phyloP scores from a whole-genome alignment of 305 asterid species.

The Petunia hybrid region DNA sequence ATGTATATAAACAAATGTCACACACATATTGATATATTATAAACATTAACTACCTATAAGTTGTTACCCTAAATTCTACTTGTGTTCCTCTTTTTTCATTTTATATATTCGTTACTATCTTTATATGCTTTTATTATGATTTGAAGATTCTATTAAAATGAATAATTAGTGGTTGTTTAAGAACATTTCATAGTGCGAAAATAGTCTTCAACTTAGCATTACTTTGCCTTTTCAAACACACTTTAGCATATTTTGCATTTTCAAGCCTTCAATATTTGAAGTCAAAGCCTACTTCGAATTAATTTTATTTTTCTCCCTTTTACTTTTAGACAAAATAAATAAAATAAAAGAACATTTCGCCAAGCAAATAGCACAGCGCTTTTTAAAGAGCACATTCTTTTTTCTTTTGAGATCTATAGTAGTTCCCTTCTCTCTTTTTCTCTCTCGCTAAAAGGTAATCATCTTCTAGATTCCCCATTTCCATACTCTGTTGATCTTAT shows the following conservation, averaged over 20 bases:
- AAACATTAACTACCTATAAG: no score
- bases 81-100: neutral
- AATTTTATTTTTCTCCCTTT: neutral
- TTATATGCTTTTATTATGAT: neutral
- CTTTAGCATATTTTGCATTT: no score
- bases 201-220: neutral
- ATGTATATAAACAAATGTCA: no score
- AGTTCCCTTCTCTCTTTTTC: neutral
- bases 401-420: neutral
- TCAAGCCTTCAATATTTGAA: conserved; percentile 27
- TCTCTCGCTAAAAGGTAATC: neutral
- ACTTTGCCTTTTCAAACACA: conserved; percentile 13
- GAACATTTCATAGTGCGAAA: neutral
- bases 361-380: neutral
- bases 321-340: neutral
- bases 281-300: neutral
- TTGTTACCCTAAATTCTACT: neutral
- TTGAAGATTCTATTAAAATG: neutral
- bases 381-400: neutral
- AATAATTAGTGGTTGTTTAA: neutral
- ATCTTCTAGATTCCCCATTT: neutral
- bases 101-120: neutral
- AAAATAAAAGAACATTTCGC: neutral
- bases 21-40: no score
- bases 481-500: neutral